Base-by-base conservation (phyloP, 805 yeast species). In the Lipomyces sp. region DNA sequence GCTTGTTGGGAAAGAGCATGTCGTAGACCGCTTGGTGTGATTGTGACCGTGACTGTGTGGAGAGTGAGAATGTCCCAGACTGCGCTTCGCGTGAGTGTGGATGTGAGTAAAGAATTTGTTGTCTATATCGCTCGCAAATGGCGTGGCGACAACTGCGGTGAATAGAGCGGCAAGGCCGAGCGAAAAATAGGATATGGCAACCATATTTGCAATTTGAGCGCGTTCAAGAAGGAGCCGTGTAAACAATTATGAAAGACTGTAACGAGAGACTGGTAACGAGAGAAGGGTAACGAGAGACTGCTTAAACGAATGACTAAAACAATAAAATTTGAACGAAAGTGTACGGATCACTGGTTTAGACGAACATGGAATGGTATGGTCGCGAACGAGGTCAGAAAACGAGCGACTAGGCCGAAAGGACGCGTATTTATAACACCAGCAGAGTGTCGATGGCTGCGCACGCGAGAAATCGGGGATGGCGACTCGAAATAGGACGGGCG, bases 1-100 rank as follows among this genome's bases (percentile, higher is more conserved):
- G 63, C 83, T 80, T 32, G 82, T 70, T 45, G 97, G 97, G 79
- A 92, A 90, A 2, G 83, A 71, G 78, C 97, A 91, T 51, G 66
- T 65, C 29, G 64, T 48, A 30, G 57, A 15, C 30, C 67, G 63
- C 60, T 61, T 64, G 13, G 39, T 29, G 34, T 64, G 59, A 30
- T 58, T 56, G 30, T 71, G 71, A 35, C 33, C 50, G 56, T 57
- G 32, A 70, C 69, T 18, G 66, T 63, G 66, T 15, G 45, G 24
- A 59, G 51, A 57, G 53, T 60, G 65, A 15, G 54, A 15, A 29
- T 55, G 57, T 33, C 37, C 34, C 24, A 54, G 53, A 29, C 29
- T 15, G 30, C 29, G 63, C 15, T 30, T 29, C 48, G 48, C 48
- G 39, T 60, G 63, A 30, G 48, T 18, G 30, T 56, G 45, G 4